Evolutionary conservation across 495 filamentous ascomycete species (phyloP), one percentile per base, ranked within the genome.

Genomic region (Neurospora sp.): DNA sequence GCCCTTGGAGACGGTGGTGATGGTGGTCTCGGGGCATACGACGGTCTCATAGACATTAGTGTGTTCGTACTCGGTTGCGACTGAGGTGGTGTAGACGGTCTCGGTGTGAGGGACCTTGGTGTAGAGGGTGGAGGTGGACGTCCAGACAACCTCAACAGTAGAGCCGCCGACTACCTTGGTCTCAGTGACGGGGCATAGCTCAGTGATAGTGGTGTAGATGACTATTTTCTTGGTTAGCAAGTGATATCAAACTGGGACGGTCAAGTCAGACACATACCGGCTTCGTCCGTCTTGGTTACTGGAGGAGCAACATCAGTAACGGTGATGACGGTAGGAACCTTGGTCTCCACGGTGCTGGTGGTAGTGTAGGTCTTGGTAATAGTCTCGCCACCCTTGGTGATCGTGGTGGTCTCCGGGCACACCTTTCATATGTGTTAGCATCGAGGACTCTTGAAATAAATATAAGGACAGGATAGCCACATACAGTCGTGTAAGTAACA

Each of bases 281-380:
- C 37, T 12, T 41, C 75, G 1, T 38, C 54, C 14, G 77, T 77
- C 75, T 78, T 75, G 39, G 77, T 78, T 10, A 76, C 74, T 6
- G 78, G 72, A n/a, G 78, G 76, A 1, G 59, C 77, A 41, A 75
- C 76, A 69, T 75, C 62, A 73, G 75, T 79, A 20, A 76, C 72
- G 31, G 74, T 72, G 71, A 77, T 74, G 40, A 75, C 76, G 5
- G 79, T 80, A 12, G 78, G 79, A 8, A 79, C 75, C 23, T 46
- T 48, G 8, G 78, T 76, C 74, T 80, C 72, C 62, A 81, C 74
- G 71, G 80, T 82, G 72, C 77, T 81, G 74, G 84, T 81, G 69
- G 86, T 84, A 40, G 85, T 84, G 78, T 85, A 86, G 48, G 85
- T 85, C 35, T 80, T 82, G 39, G 80, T 81, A 75, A 82, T 78